A percentile compares a stretch with the other conserved stretches of the same genome.
These are phyloP conservation scores for Lachancea quebecensis DNA, from an alignment of 805 yeast species.

Conservation along the genomic window DNA sequence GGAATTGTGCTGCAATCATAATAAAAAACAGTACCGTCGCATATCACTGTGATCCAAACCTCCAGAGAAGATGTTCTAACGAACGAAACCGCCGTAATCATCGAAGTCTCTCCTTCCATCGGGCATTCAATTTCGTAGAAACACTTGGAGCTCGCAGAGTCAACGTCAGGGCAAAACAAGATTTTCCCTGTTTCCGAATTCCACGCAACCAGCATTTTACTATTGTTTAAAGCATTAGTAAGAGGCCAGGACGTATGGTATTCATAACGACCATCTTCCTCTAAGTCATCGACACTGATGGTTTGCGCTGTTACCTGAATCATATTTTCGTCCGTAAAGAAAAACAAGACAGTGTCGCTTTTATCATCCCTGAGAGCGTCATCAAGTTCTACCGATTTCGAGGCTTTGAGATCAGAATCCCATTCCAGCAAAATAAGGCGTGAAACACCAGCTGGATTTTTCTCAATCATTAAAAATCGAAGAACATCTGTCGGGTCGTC, in stretches of 20 bases:
- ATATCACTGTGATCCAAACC: not conserved
- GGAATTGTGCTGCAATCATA: not conserved
- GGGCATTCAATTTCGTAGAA: slow-evolving; percentile 17
- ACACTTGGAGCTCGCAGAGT: not conserved
- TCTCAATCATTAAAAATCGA: not conserved
- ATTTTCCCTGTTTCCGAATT: slow-evolving; percentile 7
- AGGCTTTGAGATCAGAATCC: not conserved
- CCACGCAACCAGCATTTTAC: slow-evolving; percentile 15
- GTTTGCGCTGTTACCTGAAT: slow-evolving; percentile 14
- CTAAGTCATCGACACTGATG: slow-evolving; percentile 9
- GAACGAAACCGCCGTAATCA: slow-evolving; percentile 1
- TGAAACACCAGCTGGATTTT: not conserved
- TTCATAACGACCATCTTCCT: not conserved
- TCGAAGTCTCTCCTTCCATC: slow-evolving; percentile 7
- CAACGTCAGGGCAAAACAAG: slow-evolving; percentile 9
- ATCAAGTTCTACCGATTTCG: slow-evolving; percentile 12
- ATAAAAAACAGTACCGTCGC: not conserved
- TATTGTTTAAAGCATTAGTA: slow-evolving; percentile 10
- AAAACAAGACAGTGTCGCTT: slow-evolving; percentile 7
- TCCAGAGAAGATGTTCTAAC: not conserved
- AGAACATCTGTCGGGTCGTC: not conserved
- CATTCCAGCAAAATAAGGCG: not conserved
- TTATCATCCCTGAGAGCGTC: slow-evolving; percentile 12
- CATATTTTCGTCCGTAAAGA: slow-evolving; percentile 10
- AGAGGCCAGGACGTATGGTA: slow-evolving; percentile 11